Base-by-base conservation (phyloP, 768 basidiomycete species). In the Collybiopsis confluens region DNA sequence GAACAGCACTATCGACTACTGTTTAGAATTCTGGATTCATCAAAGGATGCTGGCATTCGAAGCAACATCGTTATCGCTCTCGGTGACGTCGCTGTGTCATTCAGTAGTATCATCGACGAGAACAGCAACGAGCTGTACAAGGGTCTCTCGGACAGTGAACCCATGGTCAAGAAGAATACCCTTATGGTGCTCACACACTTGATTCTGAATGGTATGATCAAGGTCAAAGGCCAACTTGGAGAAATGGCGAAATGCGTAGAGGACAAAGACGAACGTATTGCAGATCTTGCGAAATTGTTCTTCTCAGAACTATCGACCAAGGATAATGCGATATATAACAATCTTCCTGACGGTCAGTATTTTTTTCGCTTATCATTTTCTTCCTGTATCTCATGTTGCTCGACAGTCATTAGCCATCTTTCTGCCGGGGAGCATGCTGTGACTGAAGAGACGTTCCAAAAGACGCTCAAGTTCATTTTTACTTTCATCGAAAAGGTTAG, bases 161-260 rank as follows among this genome's bases (percentile, higher is more conserved):
- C 92, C 9, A 81, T 88, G 37, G 96, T 99, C 58, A 99, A 98
- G 83, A 98, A 98, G 79, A 98, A 98, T 71, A 97, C 96, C 33
- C 79, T 99, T 42, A 98, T 98, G 96, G 97, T 98, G 27, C 77
- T 98, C 53, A 96, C 94, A 10, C 93, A 98, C 67, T 72, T 99
- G 56, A 98, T 98, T 64, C 72, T 99, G 57, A 98, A 98, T 62
- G 96, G 96, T 2, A 98, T 98, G 97, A 90, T 99, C 79, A 99
- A 98, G 70, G 95, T 98, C 61, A 98, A 99, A 71, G 97, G 97
- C 1, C 96, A 99, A 66, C 77, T 99, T 6, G 97, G 97, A 16
- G 97, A 99, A 77, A 98, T 99, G 96, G 97, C 96, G n/a, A 98
- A 99, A 70, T 98, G 97, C 65, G 71, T 98, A 6, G 94, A 98